Conservation (phyloP, 106 monocot genomes). For the Dioscorea zingiberensis region DNA sequence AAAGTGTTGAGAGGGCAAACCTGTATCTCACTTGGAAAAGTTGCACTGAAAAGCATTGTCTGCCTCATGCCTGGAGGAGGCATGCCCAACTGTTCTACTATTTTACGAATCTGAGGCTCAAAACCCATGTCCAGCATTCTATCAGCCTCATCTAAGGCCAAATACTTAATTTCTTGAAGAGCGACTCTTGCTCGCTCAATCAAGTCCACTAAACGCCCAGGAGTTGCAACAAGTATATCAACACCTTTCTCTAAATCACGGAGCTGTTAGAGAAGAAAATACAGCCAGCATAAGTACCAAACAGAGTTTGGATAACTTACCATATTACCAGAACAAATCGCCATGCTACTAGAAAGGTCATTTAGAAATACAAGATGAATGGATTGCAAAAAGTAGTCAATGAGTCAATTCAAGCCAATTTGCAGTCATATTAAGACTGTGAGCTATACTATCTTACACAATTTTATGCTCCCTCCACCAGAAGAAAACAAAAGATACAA, state of each 20-base stretch:
- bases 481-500: no score
- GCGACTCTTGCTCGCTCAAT: conserved; percentile 38
- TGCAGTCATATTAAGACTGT: no score
- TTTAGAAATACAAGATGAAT: neutral
- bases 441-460: no score
- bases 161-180: conserved; percentile 35
- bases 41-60: conserved; percentile 47
- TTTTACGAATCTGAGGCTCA: conserved; percentile 51
- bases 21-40: conserved; percentile 37
- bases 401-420: neutral
- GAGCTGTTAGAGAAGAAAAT: conserved; percentile 13
- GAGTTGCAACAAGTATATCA: conserved; percentile 52
- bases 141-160: conserved; percentile 54
- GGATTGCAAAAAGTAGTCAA: neutral
- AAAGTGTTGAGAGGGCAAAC: neutral
- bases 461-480: no score
- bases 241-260: conserved; percentile 39
- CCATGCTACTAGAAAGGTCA: neutral
- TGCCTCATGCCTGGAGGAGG: conserved; percentile 19
- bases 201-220: conserved; percentile 48
- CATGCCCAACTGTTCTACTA: conserved; percentile 44
- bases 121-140: conserved; percentile 67
- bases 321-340: neutral
- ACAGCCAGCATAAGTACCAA: neutral
- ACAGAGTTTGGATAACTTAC: neutral